Evolutionary conservation across 331 rosid genomes (phyloP), one percentile per base, ranked within the genome.

Genomic region (Malus hybrid): DNA sequence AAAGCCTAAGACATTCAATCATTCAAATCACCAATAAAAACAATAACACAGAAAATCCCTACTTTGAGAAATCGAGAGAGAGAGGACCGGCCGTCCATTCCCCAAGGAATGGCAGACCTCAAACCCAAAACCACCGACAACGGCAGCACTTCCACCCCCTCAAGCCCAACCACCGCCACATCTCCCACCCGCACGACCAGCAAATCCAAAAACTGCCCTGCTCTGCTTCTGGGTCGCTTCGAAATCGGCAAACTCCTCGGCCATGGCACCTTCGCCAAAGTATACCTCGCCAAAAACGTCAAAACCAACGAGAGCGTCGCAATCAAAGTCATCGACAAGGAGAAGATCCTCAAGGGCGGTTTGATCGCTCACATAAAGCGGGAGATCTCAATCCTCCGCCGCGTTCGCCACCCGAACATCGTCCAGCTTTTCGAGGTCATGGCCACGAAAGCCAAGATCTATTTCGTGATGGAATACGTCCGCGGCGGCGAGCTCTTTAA

Each of bases 241-340:
- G 88, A 85, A 79, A 74, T 85, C 80, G 88, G 88, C 2, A 85
- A 85, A 75, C 78, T 85, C 13, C 81, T 92, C 24, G 97, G 97
- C 69, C 93, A 90, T 34, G 97, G 97, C 44, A 90, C 90, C 42
- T 92, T 92, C 72, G 96, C 97, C 1, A 92, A 92, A 69, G 97
- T 92, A 13, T 92, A 92, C 77, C 87, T 79, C 32, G 97, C 92
- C 28, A 82, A 88, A 31, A 90, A 87, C 89, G 57, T 86, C 79
- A 85, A 42, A 71, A 79, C 80, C 57, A 76, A 82, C 79, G 79
- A 73, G 31, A 77, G 82, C 62, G 97, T 92, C 18, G 97, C 97
- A 59, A 89, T 91, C 68, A 91, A 91, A 69, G 84, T 91, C 15
- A 70, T 89, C 69, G 93, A 91, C 73, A 91, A 90, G 66, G 89